A percentile compares a stretch with the other conserved stretches of the same genome.
Conservation (phyloP, 495 filamentous ascomycete species). For the Aspergillus leporis region DNA sequence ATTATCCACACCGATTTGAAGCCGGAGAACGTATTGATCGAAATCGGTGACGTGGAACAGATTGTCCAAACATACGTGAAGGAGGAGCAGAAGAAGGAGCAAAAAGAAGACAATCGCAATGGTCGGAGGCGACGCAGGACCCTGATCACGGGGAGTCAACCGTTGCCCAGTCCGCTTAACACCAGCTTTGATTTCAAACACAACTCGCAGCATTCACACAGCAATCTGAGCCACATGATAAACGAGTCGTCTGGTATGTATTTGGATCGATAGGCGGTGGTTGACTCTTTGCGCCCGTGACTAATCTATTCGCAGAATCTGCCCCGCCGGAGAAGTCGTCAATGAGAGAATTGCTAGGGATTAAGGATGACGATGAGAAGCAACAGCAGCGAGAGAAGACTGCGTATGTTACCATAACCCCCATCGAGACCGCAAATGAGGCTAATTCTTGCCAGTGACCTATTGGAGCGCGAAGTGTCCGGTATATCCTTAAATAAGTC, state of each 20-base stretch:
- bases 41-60: slow-evolving; percentile 97
- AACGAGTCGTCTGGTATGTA: slow-evolving; percentile 67
- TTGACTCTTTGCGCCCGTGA: not conserved
- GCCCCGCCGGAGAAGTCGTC: slow-evolving; percentile 38
- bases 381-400: slow-evolving; percentile 92
- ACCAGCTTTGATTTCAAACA: slow-evolving; percentile 81
- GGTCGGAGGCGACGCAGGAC: slow-evolving; percentile 89
- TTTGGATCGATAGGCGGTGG: not conserved
- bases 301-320: slow-evolving; percentile 17
- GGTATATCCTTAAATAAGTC: slow-evolving; percentile 90
- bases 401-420: slow-evolving; percentile 62
- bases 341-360: slow-evolving; percentile 60
- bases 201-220: slow-evolving; percentile 71
- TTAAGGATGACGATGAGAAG: slow-evolving; percentile 66
- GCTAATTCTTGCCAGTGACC: slow-evolving; percentile 58
- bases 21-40: slow-evolving; percentile 97
- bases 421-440: not conserved
- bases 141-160: slow-evolving; percentile 95
- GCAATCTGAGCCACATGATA: slow-evolving; percentile 80
- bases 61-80: slow-evolving; percentile 96
- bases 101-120: slow-evolving; percentile 90
- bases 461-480: slow-evolving; percentile 88
- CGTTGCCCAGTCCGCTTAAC: slow-evolving; percentile 91
- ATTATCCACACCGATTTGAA: slow-evolving; percentile 99
- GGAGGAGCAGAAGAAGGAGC: slow-evolving; percentile 66